A percentile compares a stretch with the other conserved stretches of the same genome.
These are phyloP conservation scores for Ilex asprella DNA, from an alignment of 257 asterid genomes.

Conservation along the genomic window DNA sequence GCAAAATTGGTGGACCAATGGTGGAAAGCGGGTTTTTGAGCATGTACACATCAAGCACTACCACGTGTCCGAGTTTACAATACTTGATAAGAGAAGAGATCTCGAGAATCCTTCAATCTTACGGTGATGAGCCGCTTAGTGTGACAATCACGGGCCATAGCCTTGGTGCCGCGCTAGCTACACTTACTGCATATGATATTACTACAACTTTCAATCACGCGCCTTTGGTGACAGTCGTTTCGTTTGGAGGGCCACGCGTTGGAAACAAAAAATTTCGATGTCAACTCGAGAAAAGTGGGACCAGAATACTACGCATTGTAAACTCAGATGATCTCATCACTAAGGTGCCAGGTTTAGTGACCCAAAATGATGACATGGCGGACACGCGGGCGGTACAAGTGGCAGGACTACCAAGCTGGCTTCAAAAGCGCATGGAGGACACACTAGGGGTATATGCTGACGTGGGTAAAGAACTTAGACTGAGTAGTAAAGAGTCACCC, in stretches of 20 bases:
- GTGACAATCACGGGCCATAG: constrained; percentile 92
- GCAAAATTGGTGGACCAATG: constrained; percentile 32
- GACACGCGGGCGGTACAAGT: background rate
- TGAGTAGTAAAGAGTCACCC: constrained; percentile 61
- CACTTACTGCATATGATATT: constrained; percentile 77
- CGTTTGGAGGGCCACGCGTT: constrained; percentile 86
- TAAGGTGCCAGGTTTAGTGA: constrained; percentile 72
- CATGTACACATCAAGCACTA: constrained; percentile 50
- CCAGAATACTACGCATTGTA: constrained; percentile 62
- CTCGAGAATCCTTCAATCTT: constrained; percentile 24
- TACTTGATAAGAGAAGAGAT: constrained; percentile 42
- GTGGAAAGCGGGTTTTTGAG: constrained; percentile 79
- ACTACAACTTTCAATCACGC: constrained; percentile 38
- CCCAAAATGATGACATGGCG: constrained; percentile 18
- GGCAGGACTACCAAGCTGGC: constrained; percentile 40
- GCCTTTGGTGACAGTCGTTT: constrained; percentile 77
- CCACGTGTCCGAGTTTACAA: constrained; percentile 31
- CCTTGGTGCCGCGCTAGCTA: constrained; percentile 87
- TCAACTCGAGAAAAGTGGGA: constrained; percentile 51
- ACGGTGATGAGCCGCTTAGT: constrained; percentile 62
- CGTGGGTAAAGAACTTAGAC: constrained; percentile 67
- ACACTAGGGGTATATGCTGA: constrained; percentile 83
- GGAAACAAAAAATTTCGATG: constrained; percentile 59
- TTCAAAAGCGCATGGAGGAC: constrained; percentile 41
- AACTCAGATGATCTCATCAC: constrained; percentile 73